Conservation (phyloP, 176 grass and related monocot species). For the Puya raimondii region DNA sequence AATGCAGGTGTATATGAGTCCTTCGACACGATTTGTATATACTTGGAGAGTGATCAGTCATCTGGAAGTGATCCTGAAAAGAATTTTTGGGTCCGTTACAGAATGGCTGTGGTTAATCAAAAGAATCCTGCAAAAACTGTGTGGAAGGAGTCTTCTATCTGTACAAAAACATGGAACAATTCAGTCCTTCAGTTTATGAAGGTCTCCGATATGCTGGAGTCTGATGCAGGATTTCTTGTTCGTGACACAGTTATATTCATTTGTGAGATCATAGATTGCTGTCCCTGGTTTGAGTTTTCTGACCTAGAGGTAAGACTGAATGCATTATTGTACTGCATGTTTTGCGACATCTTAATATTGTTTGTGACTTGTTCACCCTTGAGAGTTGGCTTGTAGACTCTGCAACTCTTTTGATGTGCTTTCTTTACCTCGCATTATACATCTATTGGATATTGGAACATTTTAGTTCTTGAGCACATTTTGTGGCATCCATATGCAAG, state of each 20-base stretch:
- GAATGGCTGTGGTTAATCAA: conserved; percentile 89
- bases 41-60: conserved; percentile 92
- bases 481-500: no score
- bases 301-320: conserved; percentile 81
- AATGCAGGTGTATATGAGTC: conserved; percentile 90
- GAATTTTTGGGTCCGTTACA: conserved; percentile 96
- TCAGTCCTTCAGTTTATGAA: conserved; percentile 99
- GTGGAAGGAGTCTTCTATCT: conserved; percentile 97
- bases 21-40: conserved; percentile 94
- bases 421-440: no score
- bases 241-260: conserved; percentile 75
- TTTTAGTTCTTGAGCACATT: no score
- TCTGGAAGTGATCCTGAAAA: conserved; percentile 82
- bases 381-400: no score
- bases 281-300: conserved; percentile 98
- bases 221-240: conserved; percentile 78
- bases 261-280: conserved; percentile 96
- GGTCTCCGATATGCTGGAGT: conserved; percentile 75
- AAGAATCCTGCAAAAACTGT: conserved; percentile 79
- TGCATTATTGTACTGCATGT: background rate
- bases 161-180: conserved; percentile 99
- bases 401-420: no score
- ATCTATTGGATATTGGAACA: no score
- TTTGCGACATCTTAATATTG: no score
- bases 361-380: no score